phyloP scores from a whole-genome alignment of 1,284 basidiomycete genomes.

The Amylostereum areolatum region DNA sequence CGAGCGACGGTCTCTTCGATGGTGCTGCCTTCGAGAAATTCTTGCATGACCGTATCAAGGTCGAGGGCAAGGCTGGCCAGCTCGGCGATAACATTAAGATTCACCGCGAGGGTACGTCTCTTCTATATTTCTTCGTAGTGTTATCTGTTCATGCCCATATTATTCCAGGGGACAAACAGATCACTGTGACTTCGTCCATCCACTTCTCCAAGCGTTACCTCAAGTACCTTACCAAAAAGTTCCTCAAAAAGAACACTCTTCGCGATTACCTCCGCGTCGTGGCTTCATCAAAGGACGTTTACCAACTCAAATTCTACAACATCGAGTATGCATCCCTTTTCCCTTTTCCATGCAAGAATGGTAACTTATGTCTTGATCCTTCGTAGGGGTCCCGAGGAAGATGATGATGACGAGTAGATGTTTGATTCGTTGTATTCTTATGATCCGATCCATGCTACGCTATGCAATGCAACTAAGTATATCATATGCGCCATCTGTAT shows the following conservation, averaged over 20 bases:
- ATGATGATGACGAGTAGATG: constrained; percentile 12
- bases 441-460: no score
- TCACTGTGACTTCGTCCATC: constrained; percentile 77
- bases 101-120: constrained; percentile 66
- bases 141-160: constrained; percentile 5
- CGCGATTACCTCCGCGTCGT: constrained; percentile 76
- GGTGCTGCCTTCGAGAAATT: constrained; percentile 90
- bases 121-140: constrained; percentile 3
- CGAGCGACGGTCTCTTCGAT: constrained; percentile 87
- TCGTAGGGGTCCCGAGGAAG: constrained; percentile 13
- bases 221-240: constrained; percentile 95
- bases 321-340: constrained; percentile 62
- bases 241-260: constrained; percentile 86
- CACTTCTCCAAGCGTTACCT: constrained; percentile 90
- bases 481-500: neutral
- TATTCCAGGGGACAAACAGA: constrained; percentile 58
- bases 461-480: no score
- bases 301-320: constrained; percentile 92
- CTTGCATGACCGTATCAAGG: constrained; percentile 92
- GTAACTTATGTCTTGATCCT: neutral
- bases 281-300: constrained; percentile 83
- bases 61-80: constrained; percentile 75
- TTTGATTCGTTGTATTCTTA: neutral
- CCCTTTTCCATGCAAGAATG: neutral
- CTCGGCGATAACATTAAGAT: constrained; percentile 85